A percentile compares a stretch with the other conserved stretches of the same genome.
These are phyloP conservation scores for Styphnolobium japonicum DNA, from an alignment of 306 rosid species.

Conservation along the genomic window DNA sequence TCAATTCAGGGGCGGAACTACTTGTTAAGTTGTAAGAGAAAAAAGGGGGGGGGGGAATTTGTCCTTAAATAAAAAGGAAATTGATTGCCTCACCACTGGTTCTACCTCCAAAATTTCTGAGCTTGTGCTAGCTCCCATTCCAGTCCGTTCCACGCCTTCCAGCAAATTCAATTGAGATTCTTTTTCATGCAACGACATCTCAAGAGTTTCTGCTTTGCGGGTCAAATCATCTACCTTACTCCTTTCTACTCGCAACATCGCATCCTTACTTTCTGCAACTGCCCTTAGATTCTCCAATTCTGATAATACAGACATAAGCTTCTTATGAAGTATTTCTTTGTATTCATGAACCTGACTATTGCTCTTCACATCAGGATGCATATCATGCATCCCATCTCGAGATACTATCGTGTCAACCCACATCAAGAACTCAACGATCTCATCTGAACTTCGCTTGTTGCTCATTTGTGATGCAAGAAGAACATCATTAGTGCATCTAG, in stretches of 20 bases:
- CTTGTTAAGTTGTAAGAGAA: no score
- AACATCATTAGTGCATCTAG: conserved; percentile 88
- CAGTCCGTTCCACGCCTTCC: conserved; percentile 65
- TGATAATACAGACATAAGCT: conserved; percentile 51
- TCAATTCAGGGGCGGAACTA: neutral
- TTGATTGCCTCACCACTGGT: conserved; percentile 70
- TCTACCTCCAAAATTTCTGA: conserved; percentile 83
- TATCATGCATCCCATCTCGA: conserved; percentile 49
- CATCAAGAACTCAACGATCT: conserved; percentile 57
- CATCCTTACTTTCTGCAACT: conserved; percentile 62
- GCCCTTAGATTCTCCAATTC: conserved; percentile 64
- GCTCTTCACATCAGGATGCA: conserved; percentile 48
- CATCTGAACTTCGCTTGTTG: conserved; percentile 60
- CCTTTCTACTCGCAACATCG: conserved; percentile 70
- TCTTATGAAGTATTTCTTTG: conserved; percentile 72
- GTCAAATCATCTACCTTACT: conserved; percentile 63
- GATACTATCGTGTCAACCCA: conserved; percentile 69
- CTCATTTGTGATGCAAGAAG: conserved; percentile 78
- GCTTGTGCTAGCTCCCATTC: conserved; percentile 43
- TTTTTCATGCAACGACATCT: conserved; percentile 67
- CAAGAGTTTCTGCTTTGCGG: conserved; percentile 59
- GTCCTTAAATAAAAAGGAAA: no score
- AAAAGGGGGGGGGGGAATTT: no score
- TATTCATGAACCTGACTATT: conserved; percentile 45
- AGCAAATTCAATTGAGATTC: conserved; percentile 72